Base-by-base conservation (phyloP, 352 stramenopile genomes). In the Globisporangium nagaii region DNA sequence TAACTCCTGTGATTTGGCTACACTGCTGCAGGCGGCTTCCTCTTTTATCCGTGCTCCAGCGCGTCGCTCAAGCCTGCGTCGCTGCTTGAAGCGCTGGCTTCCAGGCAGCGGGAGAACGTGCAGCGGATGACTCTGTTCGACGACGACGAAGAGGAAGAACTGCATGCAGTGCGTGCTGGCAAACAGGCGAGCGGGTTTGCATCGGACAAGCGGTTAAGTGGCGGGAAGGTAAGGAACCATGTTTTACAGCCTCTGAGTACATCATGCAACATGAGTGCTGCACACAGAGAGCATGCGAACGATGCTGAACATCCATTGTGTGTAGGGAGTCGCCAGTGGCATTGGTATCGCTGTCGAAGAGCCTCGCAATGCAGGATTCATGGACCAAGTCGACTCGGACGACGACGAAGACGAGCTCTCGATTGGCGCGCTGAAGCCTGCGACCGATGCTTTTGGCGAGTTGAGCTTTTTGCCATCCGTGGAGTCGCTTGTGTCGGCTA, bases 41-140 rank as follows among this genome's bases (percentile, higher is more conserved):
- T 85, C 4, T 80, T 85, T 59, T 50, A 75, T 17, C 48, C 8
- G 2, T 75, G 78, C 50, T 67, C 74, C 8, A 58, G 19, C 17
- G 50, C 49, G 1, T 56, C 54, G 19, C 25, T 74, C 12, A 76
- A 65, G 7, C 0, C 52, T 6, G 60, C 57, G 7, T 84, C 73
- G 19, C 58, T 84, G 19, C 62, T 84, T 19, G 73, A 79, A 49
- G 63, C 73, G 20, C 41, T 84, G 20, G 59, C 60, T 30, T 50
- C 57, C 11, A 37, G 20, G 8, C 51, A 50, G 25, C 53, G 43
- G 11, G n/a, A n/a, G 4, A 40, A 13, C 3, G 19, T 34, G 5
- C 37, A 65, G n/a, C 28, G 31, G 12, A 44, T 49, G 7, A 15
- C 8, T 15, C 15, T 51, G 19, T 44, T 52, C 42, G 56, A 62